Conservation (phyloP, 768 basidiomycete genomes). For the Rhodotorula taiwanensis region DNA sequence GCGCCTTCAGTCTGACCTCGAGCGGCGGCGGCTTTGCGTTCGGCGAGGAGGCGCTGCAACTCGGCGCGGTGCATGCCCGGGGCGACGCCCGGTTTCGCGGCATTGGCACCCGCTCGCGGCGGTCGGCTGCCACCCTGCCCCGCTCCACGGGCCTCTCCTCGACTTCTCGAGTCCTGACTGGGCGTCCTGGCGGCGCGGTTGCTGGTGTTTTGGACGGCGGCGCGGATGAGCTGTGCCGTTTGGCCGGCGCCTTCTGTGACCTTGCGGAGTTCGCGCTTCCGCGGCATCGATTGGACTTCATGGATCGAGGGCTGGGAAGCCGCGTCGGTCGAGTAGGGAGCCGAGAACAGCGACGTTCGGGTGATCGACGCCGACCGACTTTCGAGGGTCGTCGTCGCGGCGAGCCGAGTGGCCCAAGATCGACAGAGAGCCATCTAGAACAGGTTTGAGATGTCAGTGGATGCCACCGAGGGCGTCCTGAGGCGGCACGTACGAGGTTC, state of each 20-base stretch:
- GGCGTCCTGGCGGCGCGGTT: not conserved
- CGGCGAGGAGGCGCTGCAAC: not conserved
- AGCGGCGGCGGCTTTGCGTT: not conserved
- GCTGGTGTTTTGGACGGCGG: constrained; percentile 20
- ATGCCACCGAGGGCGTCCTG: too few species aligned
- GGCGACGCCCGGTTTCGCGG: not conserved
- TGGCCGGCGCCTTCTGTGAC: constrained; percentile 20
- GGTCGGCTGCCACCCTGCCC: too few species aligned
- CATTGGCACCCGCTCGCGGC: not conserved
- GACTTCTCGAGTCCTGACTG: too few species aligned
- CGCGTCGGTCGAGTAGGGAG: not conserved
- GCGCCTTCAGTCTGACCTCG: not conserved
- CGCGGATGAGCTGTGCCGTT: constrained; percentile 10
- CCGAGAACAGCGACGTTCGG: constrained; percentile 8
- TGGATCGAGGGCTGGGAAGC: not conserved
- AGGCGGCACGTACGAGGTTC: not conserved
- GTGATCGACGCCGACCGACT: not conserved
- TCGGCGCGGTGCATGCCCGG: not conserved
- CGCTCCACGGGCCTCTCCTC: too few species aligned
- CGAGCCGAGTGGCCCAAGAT: not conserved
- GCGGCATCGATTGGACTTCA: constrained; percentile 2
- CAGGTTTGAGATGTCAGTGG: too few species aligned
- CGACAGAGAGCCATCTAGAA: not conserved
- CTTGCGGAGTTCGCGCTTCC: constrained; percentile 8
- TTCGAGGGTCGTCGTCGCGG: constrained; percentile 3